These are phyloP conservation scores for sunflower (Helianthus annuus) DNA, from an alignment of 129 eudicot genomes.

Conservation along the genomic window DNA sequence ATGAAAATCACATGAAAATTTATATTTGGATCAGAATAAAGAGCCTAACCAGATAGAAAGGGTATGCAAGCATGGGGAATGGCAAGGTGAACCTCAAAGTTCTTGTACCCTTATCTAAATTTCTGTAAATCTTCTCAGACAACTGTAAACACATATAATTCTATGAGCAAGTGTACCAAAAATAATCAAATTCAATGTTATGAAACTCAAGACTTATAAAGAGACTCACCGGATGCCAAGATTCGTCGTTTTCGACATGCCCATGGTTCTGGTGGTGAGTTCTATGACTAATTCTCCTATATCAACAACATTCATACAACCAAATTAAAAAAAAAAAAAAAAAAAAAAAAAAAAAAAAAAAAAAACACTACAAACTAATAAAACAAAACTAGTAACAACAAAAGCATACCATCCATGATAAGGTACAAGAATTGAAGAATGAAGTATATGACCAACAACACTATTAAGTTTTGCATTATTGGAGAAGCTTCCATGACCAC, in stretches of 20 bases:
- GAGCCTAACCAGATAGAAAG: slow-evolving; percentile 85
- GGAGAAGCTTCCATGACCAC: slow-evolving; percentile 99
- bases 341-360: background rate
- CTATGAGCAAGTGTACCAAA: background rate
- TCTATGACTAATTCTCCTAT: slow-evolving; percentile 98
- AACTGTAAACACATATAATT: slow-evolving; percentile 40
- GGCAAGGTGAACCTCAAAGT: slow-evolving; percentile 78
- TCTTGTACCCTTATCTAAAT: slow-evolving; percentile 49
- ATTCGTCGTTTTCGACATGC: slow-evolving; percentile 96
- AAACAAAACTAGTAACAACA: background rate
- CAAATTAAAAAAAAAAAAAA: background rate
- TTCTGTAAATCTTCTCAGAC: slow-evolving; percentile 68
- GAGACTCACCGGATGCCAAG: slow-evolving; percentile 94
- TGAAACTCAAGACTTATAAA: slow-evolving; percentile 9
- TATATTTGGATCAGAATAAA: slow-evolving; percentile 10
- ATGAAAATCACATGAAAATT: too few species aligned
- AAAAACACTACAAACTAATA: background rate
- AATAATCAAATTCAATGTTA: background rate
- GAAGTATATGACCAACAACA: slow-evolving; percentile 87
- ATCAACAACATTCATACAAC: slow-evolving; percentile 12
- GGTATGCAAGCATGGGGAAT: slow-evolving; percentile 92
- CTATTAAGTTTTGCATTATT: slow-evolving; percentile 70
- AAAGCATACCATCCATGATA: slow-evolving; percentile 93
- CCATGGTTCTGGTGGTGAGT: slow-evolving; percentile 99
- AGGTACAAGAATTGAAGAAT: slow-evolving; percentile 95